A percentile compares a stretch with the other conserved stretches of the same genome.
phyloP scores from a whole-genome alignment of 352 stramenopile genomes.

The Globisporangium viniferum region DNA sequence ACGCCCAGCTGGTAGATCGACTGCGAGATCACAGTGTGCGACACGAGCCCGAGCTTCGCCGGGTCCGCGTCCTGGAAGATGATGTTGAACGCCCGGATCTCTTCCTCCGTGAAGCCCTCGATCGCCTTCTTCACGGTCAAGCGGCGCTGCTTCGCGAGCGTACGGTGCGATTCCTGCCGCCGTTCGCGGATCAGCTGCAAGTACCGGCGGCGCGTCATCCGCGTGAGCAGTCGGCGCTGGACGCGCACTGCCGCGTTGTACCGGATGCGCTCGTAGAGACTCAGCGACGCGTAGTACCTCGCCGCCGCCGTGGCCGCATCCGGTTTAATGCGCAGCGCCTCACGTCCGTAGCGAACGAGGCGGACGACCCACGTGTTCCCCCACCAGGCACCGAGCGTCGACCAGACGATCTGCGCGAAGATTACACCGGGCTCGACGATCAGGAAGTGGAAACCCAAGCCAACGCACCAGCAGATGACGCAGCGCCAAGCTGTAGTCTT shows the following conservation, averaged over 20 bases:
- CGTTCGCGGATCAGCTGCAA: slow-evolving; percentile 38
- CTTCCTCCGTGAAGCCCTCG: slow-evolving; percentile 58
- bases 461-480: slow-evolving; percentile 44
- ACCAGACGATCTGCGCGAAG: slow-evolving; percentile 42
- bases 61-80: slow-evolving; percentile 63
- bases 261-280: slow-evolving; percentile 67
- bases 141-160: slow-evolving; percentile 33
- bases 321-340: slow-evolving; percentile 44
- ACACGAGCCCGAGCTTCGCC: slow-evolving; percentile 62
- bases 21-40: slow-evolving; percentile 60
- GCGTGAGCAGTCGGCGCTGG: slow-evolving; percentile 56
- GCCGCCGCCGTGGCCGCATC: slow-evolving; percentile 23
- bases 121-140: slow-evolving; percentile 49
- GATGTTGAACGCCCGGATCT: slow-evolving; percentile 58
- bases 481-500: slow-evolving; percentile 48
- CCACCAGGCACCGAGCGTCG: slow-evolving; percentile 66
- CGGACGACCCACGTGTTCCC: slow-evolving; percentile 32
- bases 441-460: slow-evolving; percentile 39
- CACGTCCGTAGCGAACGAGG: slow-evolving; percentile 42
- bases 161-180: slow-evolving; percentile 41
- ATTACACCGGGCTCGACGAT: slow-evolving; percentile 54
- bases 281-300: slow-evolving; percentile 46
- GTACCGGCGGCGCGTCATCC: slow-evolving; percentile 50
- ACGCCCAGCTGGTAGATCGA: slow-evolving; percentile 75
- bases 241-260: slow-evolving; percentile 66